Evolutionary conservation across 331 rosid species (phyloP).

Genomic region (Dryas integrifolia): DNA sequence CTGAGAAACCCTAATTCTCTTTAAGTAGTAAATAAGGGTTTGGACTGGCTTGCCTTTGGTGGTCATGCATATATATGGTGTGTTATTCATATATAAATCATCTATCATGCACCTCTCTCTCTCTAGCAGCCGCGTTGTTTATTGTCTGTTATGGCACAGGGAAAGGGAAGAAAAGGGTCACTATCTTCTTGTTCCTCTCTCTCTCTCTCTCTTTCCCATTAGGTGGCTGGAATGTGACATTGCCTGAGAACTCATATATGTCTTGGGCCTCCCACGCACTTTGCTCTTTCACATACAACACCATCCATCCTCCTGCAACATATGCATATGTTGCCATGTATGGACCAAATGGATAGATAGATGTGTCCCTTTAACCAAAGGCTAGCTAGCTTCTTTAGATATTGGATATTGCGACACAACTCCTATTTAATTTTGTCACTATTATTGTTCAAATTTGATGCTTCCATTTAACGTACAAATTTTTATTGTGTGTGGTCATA

Average conservation of each 20-base stretch:
- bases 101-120: background rate
- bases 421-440: constrained; percentile 17
- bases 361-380: constrained; percentile 33
- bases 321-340: constrained; percentile 4
- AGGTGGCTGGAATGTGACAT: constrained; percentile 47
- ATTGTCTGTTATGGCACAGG: constrained; percentile 31
- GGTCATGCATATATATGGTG: too few relatives aligned
- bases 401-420: constrained; percentile 10
- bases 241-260: constrained; percentile 31
- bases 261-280: constrained; percentile 30
- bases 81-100: too few relatives aligned
- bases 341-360: constrained; percentile 32
- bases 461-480: background rate
- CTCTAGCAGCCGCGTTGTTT: constrained; percentile 23
- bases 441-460: constrained; percentile 9
- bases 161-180: constrained; percentile 34
- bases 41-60: constrained; percentile 6
- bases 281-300: constrained; percentile 10
- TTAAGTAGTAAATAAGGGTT: constrained; percentile 14
- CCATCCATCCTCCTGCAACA: constrained; percentile 19
- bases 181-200: constrained; percentile 45
- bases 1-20: constrained; percentile 31
- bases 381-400: constrained; percentile 15
- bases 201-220: constrained; percentile 37
- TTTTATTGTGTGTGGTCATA: background rate